Evolutionary conservation across 495 filamentous ascomycete species (phyloP).

Genomic region (Pyronema omphalodes): DNA sequence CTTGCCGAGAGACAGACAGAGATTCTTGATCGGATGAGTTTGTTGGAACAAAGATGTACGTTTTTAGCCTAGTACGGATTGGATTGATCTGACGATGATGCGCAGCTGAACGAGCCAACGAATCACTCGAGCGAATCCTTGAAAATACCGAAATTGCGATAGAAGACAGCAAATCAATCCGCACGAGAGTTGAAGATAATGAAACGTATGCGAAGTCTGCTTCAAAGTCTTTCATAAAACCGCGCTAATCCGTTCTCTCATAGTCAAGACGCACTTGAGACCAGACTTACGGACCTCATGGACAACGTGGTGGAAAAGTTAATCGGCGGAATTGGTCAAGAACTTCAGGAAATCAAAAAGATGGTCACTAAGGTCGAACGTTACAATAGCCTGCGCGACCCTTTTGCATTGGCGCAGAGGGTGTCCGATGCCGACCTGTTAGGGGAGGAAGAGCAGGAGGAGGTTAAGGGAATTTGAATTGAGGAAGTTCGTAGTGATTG

Average conservation of each 20-base stretch:
- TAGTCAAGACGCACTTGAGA: constrained; percentile 24
- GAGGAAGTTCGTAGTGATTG: not conserved
- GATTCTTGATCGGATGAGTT: constrained; percentile 22
- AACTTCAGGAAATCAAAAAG: constrained; percentile 24
- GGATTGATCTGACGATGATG: not conserved
- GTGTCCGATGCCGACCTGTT: constrained; percentile 18
- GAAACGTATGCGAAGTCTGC: constrained; percentile 12
- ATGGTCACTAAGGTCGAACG: constrained; percentile 23
- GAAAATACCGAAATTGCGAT: constrained; percentile 23
- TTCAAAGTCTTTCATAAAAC: not conserved
- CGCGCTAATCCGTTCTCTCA: constrained; percentile 3
- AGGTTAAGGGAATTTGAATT: constrained; percentile 11
- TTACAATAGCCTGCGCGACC: constrained; percentile 16
- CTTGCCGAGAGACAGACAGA: constrained; percentile 24
- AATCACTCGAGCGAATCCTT: constrained; percentile 19
- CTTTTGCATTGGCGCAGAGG: constrained; percentile 20
- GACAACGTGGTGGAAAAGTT: constrained; percentile 23
- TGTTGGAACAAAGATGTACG: constrained; percentile 23
- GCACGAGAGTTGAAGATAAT: constrained; percentile 20
- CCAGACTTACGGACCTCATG: constrained; percentile 22
- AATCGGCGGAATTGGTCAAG: constrained; percentile 24
- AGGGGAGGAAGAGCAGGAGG: constrained; percentile 19
- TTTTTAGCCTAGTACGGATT: constrained; percentile 2
- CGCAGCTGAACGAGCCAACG: constrained; percentile 19
- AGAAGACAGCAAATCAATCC: constrained; percentile 22